Base-by-base conservation (phyloP, 2,329 filamentous ascomycete genomes). In the Lizonia empirigonia region DNA sequence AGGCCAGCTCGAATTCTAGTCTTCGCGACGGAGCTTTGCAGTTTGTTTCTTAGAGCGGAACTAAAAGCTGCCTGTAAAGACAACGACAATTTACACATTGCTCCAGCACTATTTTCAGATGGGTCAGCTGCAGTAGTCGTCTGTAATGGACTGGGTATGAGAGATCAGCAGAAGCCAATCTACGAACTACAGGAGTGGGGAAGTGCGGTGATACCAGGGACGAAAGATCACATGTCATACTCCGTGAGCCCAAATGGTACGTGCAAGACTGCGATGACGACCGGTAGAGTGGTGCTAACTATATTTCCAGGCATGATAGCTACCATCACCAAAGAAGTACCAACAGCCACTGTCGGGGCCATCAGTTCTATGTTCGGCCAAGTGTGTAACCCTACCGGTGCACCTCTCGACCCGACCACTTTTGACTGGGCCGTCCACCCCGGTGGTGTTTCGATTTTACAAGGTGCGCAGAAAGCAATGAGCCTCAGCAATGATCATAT, bases 381-480 rank as follows among this genome's bases (percentile, higher is more conserved):
- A 63, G 46, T 66, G 2, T 49, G 44, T 16, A 33, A 27, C 8
- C 15, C 44, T 7, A 9, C 23, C 7, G 5, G 15, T 3, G 26
- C 4, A 13, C 18, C 47, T 3, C 68, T 41, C n/a, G 57, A 67
- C 0, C 76, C 85, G 0, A 68, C 76, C 0, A 82, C 87, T 52
- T 88, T 88, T 58, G 87, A 90, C 74, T 90, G 87, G 87, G 87
- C 86, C 1, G 80, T 90, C 65, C 87, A 90, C 60, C 87, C 87
- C 0, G 87, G 87, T 4, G 87, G 87, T 15, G 78, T 84, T 0
- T 84, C 85, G 1, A 87, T 90, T 33, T 74, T 90, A 2, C 79
- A 83, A 0, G 85, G 85, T 0, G 83, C 86, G 0, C 82, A 88
- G 67, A 75, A 75, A 33, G 77, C 76, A 1, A 78, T 90, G 76